Percentiles rank a stretch among this genome's conserved stretches.
phyloP scores from a whole-genome alignment of 805 yeast genomes.

The Isabelozyma gotoi region DNA sequence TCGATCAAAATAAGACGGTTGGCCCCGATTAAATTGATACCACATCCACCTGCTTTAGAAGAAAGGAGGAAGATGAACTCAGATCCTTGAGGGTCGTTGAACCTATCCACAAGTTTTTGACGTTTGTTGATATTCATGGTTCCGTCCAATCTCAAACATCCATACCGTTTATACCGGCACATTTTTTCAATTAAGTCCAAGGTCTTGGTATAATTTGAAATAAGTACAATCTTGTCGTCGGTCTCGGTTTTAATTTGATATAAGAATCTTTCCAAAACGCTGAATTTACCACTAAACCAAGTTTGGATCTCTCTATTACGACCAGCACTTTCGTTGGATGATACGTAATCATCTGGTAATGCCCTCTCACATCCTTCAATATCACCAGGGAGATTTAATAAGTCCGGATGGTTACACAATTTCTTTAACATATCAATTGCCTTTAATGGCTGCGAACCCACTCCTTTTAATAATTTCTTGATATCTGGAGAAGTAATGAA shows the following conservation, averaged over 20 bases:
- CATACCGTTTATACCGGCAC: conserved; percentile 76
- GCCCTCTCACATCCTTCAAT: conserved; percentile 64
- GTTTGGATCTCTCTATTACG: conserved; percentile 73
- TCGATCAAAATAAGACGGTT: conserved; percentile 85
- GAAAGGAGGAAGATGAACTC: conserved; percentile 88
- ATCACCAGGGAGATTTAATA: conserved; percentile 73
- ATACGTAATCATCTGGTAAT: conserved; percentile 73
- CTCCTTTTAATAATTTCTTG: conserved; percentile 60
- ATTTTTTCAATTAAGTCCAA: conserved; percentile 84
- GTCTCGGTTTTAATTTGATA: conserved; percentile 75
- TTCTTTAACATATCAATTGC: conserved; percentile 89
- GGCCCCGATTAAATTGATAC: conserved; percentile 95
- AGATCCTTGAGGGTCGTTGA: conserved; percentile 84
- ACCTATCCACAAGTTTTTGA: conserved; percentile 86
- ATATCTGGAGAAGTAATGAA: conserved; percentile 81
- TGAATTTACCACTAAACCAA: conserved; percentile 83
- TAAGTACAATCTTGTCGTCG: conserved; percentile 90
- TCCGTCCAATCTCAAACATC: conserved; percentile 83
- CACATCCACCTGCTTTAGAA: conserved; percentile 98
- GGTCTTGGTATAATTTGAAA: conserved; percentile 93
- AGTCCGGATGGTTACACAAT: conserved; percentile 91
- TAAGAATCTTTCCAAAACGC: conserved; percentile 81
- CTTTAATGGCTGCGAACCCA: conserved; percentile 79
- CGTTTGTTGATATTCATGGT: conserved; percentile 89
- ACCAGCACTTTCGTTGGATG: conserved; percentile 44